A percentile compares a stretch with the other conserved stretches of the same genome.
Conservation (phyloP, 2,329 filamentous ascomycete genomes). For the Botryotinia globosa region DNA sequence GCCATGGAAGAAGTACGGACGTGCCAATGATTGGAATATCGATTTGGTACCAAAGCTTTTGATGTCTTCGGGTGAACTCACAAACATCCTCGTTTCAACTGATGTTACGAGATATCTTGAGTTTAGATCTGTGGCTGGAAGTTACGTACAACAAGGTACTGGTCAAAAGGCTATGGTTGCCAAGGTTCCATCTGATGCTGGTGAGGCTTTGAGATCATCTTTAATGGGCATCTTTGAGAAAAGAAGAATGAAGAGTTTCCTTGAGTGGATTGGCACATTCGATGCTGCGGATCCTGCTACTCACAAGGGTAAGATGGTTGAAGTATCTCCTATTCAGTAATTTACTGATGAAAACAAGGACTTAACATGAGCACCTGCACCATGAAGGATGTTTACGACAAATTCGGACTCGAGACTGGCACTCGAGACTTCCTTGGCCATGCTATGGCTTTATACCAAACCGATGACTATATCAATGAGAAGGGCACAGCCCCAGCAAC, state of each 20-base stretch:
- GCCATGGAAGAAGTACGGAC: constrained; percentile 97
- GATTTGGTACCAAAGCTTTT: constrained; percentile 97
- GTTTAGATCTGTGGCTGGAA: constrained; percentile 93
- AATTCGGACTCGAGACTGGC: constrained; percentile 84
- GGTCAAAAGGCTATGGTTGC: constrained; percentile 85
- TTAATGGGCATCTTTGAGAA: constrained; percentile 99
- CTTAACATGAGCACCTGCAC: constrained; percentile 75
- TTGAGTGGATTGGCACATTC: constrained; percentile 91
- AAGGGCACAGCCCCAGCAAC: constrained; percentile 75
- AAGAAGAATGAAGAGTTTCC: constrained; percentile 91
- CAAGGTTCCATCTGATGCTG: constrained; percentile 93
- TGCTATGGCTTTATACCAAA: constrained; percentile 94
- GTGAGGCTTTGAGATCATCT: constrained; percentile 84
- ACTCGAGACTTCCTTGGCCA: constrained; percentile 97
- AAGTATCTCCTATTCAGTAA: neutral
- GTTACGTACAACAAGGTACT: constrained; percentile 88
- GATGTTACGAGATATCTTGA: constrained; percentile 86
- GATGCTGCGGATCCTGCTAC: constrained; percentile 76
- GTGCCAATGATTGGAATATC: constrained; percentile 98
- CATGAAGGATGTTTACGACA: constrained; percentile 99
- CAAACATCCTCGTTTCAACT: constrained; percentile 96
- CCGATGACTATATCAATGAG: constrained; percentile 78
- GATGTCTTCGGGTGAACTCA: constrained; percentile 97
- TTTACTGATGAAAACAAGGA: constrained; percentile 50
- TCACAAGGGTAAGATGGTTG: constrained; percentile 71